Evolutionary conservation across 148 eudicot genomes (phyloP), one percentile per base, ranked within the genome.

Genomic region (Euryodendron excelsum): DNA sequence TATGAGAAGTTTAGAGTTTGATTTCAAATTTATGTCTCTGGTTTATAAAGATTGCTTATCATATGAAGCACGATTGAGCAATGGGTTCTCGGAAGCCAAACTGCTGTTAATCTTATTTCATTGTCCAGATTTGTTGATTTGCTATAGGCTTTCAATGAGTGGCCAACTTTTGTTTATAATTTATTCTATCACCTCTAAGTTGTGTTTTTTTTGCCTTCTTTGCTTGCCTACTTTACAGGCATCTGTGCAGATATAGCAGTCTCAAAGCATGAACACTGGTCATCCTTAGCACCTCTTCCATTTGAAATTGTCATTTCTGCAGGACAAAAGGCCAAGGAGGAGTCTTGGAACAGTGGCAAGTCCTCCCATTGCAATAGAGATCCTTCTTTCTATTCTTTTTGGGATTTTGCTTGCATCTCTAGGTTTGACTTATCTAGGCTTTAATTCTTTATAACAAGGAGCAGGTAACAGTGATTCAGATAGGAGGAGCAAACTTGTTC

Each of bases 251-350:
- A 93, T 88, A 90, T 96, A 80, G 91, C 98, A 50, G 91, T 84
- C 39, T 82, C 92, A 65, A 93, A 93, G 92, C 84, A 90, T 81
- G 99, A 92, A 66, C 89, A 88, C 69, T 96, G 99, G 99, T 96
- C 99, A 73, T 88, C 97, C 61, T 87, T 88, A 48, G 99, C 99
- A 27, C 99, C 99, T 85, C 97, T 96, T 66, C 98, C 99, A 60
- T 90, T 93, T 82, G 99, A 96, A 91, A 85, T 96, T 79, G 97
- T 96, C 59, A 80, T 92, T 77, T 96, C 99, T 76, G 99, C 99
- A 36, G 99, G 98, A 77, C 99, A 96, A 80, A 96, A 93, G 82
- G 97, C 98, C 28, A 93, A 87, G 86, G 99, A 96, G 75, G 95
- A 92, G 41, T 85, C 84, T 69, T 81, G 88, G 79, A 73, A 86